Conservation (phyloP, 352 stramenopile genomes). For the Phytopythium mirpurense region DNA sequence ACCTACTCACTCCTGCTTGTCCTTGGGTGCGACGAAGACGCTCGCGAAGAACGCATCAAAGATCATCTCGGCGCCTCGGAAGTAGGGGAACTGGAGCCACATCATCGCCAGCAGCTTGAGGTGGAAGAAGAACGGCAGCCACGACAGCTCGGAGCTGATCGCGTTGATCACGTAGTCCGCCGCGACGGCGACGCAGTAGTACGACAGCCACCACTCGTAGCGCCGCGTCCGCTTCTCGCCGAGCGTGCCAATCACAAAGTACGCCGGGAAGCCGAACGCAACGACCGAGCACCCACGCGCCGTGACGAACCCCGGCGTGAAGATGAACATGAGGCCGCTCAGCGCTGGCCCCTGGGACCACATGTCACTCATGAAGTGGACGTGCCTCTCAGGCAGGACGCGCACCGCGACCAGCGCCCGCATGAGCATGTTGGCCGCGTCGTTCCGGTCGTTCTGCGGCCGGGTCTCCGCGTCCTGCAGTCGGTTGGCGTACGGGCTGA, state of each 20-base stretch:
- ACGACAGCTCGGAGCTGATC: conserved; percentile 48
- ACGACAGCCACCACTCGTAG: conserved; percentile 87
- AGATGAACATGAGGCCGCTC: conserved; percentile 74
- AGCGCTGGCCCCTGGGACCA: conserved; percentile 79
- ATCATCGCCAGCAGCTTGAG: conserved; percentile 78
- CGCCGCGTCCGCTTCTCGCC: conserved; percentile 65
- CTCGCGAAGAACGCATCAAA: conserved; percentile 75
- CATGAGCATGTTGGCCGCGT: conserved; percentile 59
- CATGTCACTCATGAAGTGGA: conserved; percentile 69
- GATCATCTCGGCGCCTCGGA: conserved; percentile 75
- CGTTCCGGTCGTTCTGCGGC: conserved; percentile 19
- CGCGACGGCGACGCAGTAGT: conserved; percentile 71
- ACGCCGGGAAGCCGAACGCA: conserved; percentile 80
- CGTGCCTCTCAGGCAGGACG: conserved; percentile 56
- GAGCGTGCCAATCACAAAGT: conserved; percentile 74
- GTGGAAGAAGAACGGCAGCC: conserved; percentile 86
- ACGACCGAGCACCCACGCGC: conserved; percentile 65
- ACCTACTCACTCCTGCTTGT: conserved; percentile 31
- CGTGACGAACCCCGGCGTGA: conserved; percentile 81
- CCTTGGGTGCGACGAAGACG: conserved; percentile 55
- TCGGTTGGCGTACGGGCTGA: conserved; percentile 74
- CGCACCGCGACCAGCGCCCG: conserved; percentile 58
- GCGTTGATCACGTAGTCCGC: conserved; percentile 64
- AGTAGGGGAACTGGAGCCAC: conserved; percentile 90
- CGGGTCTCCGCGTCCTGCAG: conserved; percentile 33